Percentiles rank a stretch among this genome's conserved stretches.
phyloP scores from a whole-genome alignment of 768 basidiomycete species.

The Lyophyllum semitale region DNA sequence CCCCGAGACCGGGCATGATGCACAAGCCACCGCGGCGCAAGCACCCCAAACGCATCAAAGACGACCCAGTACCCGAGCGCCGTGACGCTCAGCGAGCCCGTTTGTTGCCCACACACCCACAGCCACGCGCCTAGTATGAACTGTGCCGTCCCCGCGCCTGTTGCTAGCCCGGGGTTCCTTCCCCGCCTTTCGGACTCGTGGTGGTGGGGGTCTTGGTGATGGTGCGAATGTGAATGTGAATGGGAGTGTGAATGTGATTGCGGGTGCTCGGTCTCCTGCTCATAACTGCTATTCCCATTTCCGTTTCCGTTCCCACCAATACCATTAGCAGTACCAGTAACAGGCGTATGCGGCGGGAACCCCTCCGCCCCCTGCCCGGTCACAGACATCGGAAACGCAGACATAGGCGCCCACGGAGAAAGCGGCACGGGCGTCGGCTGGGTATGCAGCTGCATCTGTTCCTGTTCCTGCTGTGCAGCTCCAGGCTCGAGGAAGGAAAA shows the following conservation, averaged over 20 bases:
- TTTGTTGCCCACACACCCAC: conserved; percentile 90
- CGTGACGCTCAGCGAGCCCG: conserved; percentile 84
- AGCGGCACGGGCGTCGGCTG: conserved; percentile 61
- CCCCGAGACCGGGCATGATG: too few relatives aligned
- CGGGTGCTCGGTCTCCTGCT: too few relatives aligned
- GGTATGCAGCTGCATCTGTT: conserved; percentile 44
- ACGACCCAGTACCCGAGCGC: conserved; percentile 96
- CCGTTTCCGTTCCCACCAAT: too few relatives aligned
- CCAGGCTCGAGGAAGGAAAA: conserved; percentile 94
- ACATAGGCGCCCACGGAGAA: conserved; percentile 70
- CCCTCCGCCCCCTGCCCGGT: conserved; percentile 18
- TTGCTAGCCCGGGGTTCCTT: not conserved
- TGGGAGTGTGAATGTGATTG: too few relatives aligned
- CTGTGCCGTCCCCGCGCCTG: conserved; percentile 38
- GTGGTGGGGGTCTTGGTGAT: not conserved
- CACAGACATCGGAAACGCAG: conserved; percentile 38
- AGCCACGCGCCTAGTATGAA: conserved; percentile 71
- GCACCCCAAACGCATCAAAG: conserved; percentile 87
- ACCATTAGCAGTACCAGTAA: conserved; percentile 6
- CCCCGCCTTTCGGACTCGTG: not conserved
- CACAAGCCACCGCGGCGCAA: conserved; percentile 47
- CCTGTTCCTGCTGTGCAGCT: conserved; percentile 1
- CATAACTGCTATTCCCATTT: too few relatives aligned
- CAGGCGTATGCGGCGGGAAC: conserved; percentile 15
- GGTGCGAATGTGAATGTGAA: too few relatives aligned